Evolutionary conservation across 495 filamentous ascomycete species (phyloP).

Genomic region (Tetracladium marchalianum): DNA sequence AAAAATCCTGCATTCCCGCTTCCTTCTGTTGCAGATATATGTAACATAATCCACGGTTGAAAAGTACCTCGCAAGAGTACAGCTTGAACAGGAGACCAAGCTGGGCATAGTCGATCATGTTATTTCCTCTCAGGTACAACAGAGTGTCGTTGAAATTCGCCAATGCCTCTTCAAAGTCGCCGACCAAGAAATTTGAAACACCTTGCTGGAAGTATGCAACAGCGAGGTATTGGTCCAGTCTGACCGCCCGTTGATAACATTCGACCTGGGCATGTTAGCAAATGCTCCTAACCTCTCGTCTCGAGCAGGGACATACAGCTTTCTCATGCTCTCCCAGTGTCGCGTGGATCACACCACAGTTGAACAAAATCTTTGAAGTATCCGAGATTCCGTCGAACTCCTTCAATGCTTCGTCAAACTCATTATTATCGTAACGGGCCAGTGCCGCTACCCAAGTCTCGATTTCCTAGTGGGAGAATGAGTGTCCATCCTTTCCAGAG

Average conservation of each 20-base stretch:
- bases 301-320: constrained; percentile 54
- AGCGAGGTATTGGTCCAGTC: constrained; percentile 87
- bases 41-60: constrained; percentile 96
- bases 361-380: constrained; percentile 98
- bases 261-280: constrained; percentile 54
- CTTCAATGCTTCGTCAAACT: constrained; percentile 79
- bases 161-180: constrained; percentile 94
- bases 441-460: constrained; percentile 96
- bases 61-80: constrained; percentile 94
- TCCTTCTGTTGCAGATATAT: constrained; percentile 91
- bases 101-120: constrained; percentile 96
- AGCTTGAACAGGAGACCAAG: constrained; percentile 92
- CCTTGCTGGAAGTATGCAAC: constrained; percentile 98
- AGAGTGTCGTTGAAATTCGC: constrained; percentile 99
- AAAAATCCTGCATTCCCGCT: constrained; percentile 81
- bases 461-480: constrained; percentile 64
- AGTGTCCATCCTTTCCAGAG: constrained; percentile 12
- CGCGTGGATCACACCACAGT: constrained; percentile 96
- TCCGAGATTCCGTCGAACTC: constrained; percentile 82
- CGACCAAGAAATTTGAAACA: constrained; percentile 94
- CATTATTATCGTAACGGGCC: constrained; percentile 87
- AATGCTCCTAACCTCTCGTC: not conserved
- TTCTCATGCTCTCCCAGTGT: constrained; percentile 93
- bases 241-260: constrained; percentile 84
- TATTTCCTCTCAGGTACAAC: constrained; percentile 89